Evolutionary conservation across 371 early-diverging fungal genomes (phyloP).

Genomic region (Coemansia sp.): DNA sequence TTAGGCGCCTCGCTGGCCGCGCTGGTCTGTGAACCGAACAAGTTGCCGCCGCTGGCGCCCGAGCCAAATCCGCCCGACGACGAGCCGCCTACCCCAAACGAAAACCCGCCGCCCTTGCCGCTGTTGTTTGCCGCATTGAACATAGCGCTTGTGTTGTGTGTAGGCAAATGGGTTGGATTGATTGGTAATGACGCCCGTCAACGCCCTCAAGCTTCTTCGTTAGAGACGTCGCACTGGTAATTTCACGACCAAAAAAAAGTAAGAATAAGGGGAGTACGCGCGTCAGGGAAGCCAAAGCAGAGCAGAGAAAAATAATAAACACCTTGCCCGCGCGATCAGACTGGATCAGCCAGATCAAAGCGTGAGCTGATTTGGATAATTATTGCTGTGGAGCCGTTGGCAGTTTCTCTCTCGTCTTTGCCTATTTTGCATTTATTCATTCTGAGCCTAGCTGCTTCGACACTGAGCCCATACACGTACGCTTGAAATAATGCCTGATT

Average conservation of each 20-base stretch:
- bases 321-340: no score
- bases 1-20: conserved; percentile 2
- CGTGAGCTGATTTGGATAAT: no score
- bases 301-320: not conserved
- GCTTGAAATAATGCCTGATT: no score
- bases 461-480: no score
- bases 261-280: no score
- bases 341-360: no score
- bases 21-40: conserved; percentile 5
- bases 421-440: not conserved
- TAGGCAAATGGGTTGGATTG: not conserved
- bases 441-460: not conserved
- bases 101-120: conserved; percentile 6
- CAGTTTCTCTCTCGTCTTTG: no score
- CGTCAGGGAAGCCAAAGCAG: no score
- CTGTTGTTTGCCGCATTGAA: conserved; percentile 15
- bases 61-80: conserved; percentile 1
- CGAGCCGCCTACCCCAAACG: not conserved
- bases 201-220: no score
- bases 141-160: conserved; percentile 6
- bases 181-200: not conserved
- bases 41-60: conserved; percentile 1
- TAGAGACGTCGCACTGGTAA: no score
- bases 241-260: no score
- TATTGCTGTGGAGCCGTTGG: no score